Conservation (phyloP, 768 basidiomycete species). For the Neoboletus brunneissimus region DNA sequence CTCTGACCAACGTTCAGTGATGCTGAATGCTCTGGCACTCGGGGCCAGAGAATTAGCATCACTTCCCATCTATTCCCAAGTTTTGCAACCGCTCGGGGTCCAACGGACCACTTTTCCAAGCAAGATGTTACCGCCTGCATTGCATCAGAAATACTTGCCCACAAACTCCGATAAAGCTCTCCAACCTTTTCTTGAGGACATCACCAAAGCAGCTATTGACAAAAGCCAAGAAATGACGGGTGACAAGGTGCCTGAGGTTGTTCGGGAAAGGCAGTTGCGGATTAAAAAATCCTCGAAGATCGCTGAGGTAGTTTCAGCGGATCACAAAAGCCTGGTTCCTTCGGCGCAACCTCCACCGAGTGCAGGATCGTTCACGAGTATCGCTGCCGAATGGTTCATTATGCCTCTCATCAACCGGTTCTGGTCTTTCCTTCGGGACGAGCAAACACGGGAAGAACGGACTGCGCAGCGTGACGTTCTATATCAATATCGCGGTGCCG, state of each 20-base stretch:
- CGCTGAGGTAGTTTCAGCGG: constrained; percentile 37
- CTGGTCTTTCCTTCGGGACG: constrained; percentile 90
- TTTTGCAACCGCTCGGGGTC: constrained; percentile 30
- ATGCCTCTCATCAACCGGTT: constrained; percentile 91
- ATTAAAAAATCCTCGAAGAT: constrained; percentile 51
- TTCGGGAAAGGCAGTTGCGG: constrained; percentile 72
- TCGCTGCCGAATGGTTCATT: constrained; percentile 88
- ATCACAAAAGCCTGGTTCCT: constrained; percentile 16
- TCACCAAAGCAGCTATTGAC: constrained; percentile 63
- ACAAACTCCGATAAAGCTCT: constrained; percentile 42
- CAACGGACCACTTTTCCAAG: constrained; percentile 65
- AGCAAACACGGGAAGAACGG: constrained; percentile 71
- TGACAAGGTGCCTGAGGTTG: constrained; percentile 56
- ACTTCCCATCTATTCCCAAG: constrained; percentile 35
- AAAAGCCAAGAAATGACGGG: constrained; percentile 53
- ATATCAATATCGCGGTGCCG: constrained; percentile 64
- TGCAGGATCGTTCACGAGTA: constrained; percentile 50
- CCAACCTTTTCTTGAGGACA: constrained; percentile 56
- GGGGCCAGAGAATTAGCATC: constrained; percentile 80
- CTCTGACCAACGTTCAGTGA: constrained; percentile 75
- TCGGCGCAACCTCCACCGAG: constrained; percentile 5
- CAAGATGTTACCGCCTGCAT: constrained; percentile 66
- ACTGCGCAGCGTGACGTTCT: constrained; percentile 55
- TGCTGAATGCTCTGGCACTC: constrained; percentile 82
- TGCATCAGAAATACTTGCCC: constrained; percentile 68